Conservation (phyloP, 73 alveolate genomes). For the Stentor roeselii region DNA sequence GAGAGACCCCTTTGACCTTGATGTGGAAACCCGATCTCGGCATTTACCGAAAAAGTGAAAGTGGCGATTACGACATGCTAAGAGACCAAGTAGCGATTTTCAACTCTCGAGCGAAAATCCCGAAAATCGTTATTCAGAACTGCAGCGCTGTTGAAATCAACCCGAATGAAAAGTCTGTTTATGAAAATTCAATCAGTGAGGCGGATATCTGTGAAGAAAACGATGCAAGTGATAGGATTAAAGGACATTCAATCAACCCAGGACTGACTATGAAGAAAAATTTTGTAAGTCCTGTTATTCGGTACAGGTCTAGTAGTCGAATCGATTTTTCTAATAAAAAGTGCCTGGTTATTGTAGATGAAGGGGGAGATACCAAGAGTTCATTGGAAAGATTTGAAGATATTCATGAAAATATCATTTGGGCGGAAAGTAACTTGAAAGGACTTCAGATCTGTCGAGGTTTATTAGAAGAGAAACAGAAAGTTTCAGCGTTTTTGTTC, state of each 20-base stretch:
- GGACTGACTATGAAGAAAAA: neutral
- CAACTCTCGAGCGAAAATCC: no score
- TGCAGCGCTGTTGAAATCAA: neutral
- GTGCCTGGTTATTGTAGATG: neutral
- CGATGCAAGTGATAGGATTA: neutral
- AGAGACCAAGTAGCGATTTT: neutral
- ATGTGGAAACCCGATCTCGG: conserved; percentile 10
- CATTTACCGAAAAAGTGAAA: neutral
- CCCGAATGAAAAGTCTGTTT: no score
- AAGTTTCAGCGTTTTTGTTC: neutral
- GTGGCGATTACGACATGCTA: neutral
- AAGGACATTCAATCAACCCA: no score
- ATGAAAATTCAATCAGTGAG: neutral
- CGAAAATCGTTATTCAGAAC: no score
- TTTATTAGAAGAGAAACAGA: neutral
- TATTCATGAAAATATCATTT: no score
- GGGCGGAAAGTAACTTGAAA: no score
- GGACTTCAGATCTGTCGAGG: neutral
- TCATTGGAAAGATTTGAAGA: neutral
- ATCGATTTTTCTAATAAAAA: neutral
- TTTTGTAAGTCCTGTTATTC: neutral
- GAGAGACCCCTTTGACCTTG: conserved; percentile 11
- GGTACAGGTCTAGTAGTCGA: neutral
- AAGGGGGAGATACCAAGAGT: neutral
- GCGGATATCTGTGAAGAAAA: neutral